Conservation (phyloP, 2,329 filamentous ascomycete species). For the Exserohilum turcica region DNA sequence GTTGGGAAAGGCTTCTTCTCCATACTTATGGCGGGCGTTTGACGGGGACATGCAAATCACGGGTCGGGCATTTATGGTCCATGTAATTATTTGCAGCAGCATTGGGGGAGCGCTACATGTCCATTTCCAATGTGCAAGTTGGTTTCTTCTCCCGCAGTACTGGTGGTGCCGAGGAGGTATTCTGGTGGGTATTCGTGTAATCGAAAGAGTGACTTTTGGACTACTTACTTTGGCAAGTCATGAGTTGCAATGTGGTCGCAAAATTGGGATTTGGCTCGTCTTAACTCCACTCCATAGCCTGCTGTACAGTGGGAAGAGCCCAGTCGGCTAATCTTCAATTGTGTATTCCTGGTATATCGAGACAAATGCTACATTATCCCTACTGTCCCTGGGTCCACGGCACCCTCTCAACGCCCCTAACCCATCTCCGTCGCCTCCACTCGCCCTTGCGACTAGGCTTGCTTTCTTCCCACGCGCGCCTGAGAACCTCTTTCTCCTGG, state of each 20-base stretch:
- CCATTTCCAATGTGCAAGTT: too few relatives aligned
- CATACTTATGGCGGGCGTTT: neutral
- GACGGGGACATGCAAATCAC: neutral
- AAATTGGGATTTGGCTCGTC: too few relatives aligned
- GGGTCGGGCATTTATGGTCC: neutral
- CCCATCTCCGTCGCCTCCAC: slow-evolving; percentile 47
- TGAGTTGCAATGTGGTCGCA: too few relatives aligned
- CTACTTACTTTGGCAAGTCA: too few relatives aligned
- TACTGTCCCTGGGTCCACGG: slow-evolving; percentile 19
- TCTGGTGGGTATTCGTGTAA: too few relatives aligned
- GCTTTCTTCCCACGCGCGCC: slow-evolving; percentile 37
- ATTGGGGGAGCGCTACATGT: neutral
- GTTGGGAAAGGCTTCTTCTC: too few relatives aligned
- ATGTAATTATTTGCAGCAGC: neutral
- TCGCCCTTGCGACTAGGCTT: slow-evolving; percentile 43
- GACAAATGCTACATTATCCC: neutral
- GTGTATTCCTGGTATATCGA: neutral
- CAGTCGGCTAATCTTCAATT: too few relatives aligned
- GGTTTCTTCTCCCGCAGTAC: too few relatives aligned
- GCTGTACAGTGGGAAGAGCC: too few relatives aligned
- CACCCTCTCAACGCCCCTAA: slow-evolving; percentile 45
- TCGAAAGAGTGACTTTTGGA: too few relatives aligned
- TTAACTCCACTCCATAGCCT: too few relatives aligned
- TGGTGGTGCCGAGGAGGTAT: too few relatives aligned
- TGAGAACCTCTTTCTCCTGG: slow-evolving; percentile 37